Conservation (phyloP, 805 yeast species). For the Saccharomycopsis capsularis region DNA sequence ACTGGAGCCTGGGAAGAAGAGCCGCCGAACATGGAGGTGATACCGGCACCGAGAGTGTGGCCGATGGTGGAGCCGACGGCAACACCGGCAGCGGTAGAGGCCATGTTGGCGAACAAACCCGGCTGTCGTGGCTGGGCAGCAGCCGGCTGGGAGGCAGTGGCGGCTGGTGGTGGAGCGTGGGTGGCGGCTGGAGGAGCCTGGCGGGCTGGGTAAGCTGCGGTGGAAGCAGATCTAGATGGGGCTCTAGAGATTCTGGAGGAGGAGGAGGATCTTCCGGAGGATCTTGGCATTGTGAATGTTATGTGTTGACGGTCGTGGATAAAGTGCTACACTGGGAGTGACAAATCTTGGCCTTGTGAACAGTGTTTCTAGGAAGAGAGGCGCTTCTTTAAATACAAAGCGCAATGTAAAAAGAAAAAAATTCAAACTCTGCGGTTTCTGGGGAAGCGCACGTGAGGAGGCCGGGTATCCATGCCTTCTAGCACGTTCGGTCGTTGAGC, state of each 20-base stretch:
- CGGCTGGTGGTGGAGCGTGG: conserved; percentile 38
- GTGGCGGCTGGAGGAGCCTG: conserved; percentile 42
- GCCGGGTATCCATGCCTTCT: too few relatives aligned
- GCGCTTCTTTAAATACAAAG: too few relatives aligned
- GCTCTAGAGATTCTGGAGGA: conserved; percentile 40
- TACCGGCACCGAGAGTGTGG: conserved; percentile 93
- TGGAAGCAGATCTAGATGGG: conserved; percentile 60
- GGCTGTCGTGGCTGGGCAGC: conserved; percentile 58
- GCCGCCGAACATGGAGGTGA: conserved; percentile 84
- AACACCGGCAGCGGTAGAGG: conserved; percentile 98
- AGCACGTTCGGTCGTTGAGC: too few relatives aligned
- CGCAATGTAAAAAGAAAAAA: too few relatives aligned
- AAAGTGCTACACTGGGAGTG: too few relatives aligned
- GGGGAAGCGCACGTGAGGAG: too few relatives aligned
- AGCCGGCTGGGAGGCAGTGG: conserved; percentile 43
- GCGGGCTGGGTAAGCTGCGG: conserved; percentile 46
- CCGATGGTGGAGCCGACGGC: conserved; percentile 98
- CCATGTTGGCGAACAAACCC: conserved; percentile 95
- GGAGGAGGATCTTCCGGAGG: conserved; percentile 31
- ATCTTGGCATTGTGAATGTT: conserved; percentile 38
- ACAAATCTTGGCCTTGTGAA: too few relatives aligned
- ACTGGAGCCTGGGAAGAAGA: conserved; percentile 49
- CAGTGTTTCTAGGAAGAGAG: too few relatives aligned
- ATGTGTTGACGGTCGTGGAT: too few relatives aligned
- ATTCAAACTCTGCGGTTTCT: too few relatives aligned